These are phyloP conservation scores for Pichia sp. DNA, from an alignment of 1,139 yeast species.

Conservation along the genomic window DNA sequence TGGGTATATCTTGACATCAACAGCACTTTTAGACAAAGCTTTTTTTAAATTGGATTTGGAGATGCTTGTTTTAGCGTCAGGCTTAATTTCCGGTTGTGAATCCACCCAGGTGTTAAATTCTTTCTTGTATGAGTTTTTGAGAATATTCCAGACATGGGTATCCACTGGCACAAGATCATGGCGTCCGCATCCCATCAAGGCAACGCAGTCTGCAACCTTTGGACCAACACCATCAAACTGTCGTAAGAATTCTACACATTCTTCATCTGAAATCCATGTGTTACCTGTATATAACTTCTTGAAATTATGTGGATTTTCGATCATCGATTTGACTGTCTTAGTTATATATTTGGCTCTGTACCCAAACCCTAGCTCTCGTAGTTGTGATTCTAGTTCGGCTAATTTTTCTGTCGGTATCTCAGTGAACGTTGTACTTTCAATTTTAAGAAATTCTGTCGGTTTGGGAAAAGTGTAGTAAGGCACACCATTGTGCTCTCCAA, in stretches of 20 bases:
- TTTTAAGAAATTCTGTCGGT: constrained; percentile 45
- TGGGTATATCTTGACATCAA: constrained; percentile 18
- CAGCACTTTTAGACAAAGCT: constrained; percentile 24
- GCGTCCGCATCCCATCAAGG: constrained; percentile 86
- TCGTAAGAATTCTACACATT: constrained; percentile 57
- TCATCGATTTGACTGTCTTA: constrained; percentile 61
- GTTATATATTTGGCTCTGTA: constrained; percentile 87
- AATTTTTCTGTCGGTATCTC: not conserved
- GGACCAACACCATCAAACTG: constrained; percentile 91
- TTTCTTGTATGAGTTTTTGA: constrained; percentile 64
- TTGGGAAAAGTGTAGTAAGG: constrained; percentile 72
- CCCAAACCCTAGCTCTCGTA: constrained; percentile 73
- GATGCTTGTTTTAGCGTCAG: not conserved
- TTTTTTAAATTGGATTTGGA: constrained; percentile 36
- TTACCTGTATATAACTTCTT: constrained; percentile 29
- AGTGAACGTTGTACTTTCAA: constrained; percentile 14
- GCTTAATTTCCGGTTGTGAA: constrained; percentile 20
- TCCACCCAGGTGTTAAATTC: constrained; percentile 17
- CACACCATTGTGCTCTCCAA: constrained; percentile 53
- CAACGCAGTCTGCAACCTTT: constrained; percentile 94
- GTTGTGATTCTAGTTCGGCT: constrained; percentile 35
- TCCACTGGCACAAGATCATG: constrained; percentile 92
- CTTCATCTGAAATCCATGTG: constrained; percentile 40
- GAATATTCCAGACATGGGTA: constrained; percentile 93
- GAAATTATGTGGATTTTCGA: constrained; percentile 35